Conservation (phyloP, 139 green algal genomes). For the Pseudopediastrum boryanum region DNA sequence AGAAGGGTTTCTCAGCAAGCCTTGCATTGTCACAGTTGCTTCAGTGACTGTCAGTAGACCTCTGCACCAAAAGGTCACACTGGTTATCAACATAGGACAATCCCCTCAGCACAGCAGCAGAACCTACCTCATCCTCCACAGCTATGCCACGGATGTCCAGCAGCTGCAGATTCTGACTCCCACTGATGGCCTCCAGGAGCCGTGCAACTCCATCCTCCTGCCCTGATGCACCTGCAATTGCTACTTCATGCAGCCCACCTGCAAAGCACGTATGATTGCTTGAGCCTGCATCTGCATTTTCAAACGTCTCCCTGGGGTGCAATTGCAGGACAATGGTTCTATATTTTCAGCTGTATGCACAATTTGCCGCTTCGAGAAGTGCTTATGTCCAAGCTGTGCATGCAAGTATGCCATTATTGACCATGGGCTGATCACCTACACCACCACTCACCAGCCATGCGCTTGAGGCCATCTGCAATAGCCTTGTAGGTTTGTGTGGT, state of each 20-base stretch:
- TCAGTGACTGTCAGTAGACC: not conserved
- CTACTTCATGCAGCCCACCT: slow-evolving; percentile 59
- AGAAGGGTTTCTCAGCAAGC: not conserved
- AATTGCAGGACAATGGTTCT: not conserved
- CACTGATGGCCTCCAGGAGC: slow-evolving; percentile 44
- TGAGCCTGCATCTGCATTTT: not conserved
- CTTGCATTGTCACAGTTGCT: not conserved
- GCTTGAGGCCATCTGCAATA: slow-evolving; percentile 48
- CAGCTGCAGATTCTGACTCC: slow-evolving; percentile 53
- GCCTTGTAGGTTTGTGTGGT: slow-evolving; percentile 37
- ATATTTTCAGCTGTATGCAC: not conserved
- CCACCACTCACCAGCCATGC: slow-evolving; percentile 40
- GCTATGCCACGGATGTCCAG: slow-evolving; percentile 56
- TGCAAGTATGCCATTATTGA: not conserved
- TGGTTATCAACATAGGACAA: not conserved
- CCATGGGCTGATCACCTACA: not conserved
- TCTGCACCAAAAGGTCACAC: not conserved
- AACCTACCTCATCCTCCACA: slow-evolving; percentile 35
- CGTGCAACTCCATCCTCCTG: slow-evolving; percentile 38
- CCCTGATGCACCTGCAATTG: slow-evolving; percentile 37
- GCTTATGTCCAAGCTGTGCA: not conserved
- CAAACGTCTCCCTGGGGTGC: not conserved
- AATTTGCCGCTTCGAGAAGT: too few species aligned
- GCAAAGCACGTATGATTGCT: not conserved
- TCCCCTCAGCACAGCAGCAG: not conserved